Percentiles rank a stretch among this genome's conserved stretches.
Evolutionary conservation across 768 basidiomycete species (phyloP).

Genomic region (Floccularia luteovirens): DNA sequence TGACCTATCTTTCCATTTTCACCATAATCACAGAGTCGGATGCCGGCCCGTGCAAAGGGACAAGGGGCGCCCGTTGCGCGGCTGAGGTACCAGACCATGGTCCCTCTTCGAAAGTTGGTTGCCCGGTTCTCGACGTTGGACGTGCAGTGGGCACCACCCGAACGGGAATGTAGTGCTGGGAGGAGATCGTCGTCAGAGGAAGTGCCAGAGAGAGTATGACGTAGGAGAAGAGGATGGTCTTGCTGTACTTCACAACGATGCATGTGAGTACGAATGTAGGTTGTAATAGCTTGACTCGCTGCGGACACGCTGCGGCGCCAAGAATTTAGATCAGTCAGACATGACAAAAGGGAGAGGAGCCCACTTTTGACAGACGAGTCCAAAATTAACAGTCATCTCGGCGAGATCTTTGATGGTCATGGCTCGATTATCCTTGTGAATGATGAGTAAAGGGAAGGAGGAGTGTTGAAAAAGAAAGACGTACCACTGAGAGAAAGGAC

Average conservation of each 20-base stretch:
- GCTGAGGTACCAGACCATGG: slow-evolving; percentile 76
- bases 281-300: slow-evolving; percentile 76
- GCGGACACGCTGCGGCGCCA: slow-evolving; percentile 51
- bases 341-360: slow-evolving; percentile 9
- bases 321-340: slow-evolving; percentile 9
- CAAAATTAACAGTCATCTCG: slow-evolving; percentile 56
- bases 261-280: slow-evolving; percentile 72
- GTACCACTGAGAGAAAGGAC: slow-evolving; percentile 65
- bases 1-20: slow-evolving; percentile 35
- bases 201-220: slow-evolving; percentile 68
- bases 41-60: slow-evolving; percentile 69
- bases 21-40: slow-evolving; percentile 61
- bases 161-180: slow-evolving; percentile 60
- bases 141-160: slow-evolving; percentile 54
- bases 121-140: slow-evolving; percentile 32
- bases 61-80: slow-evolving; percentile 69
- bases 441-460: slow-evolving; percentile 10
- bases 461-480: slow-evolving; percentile 19
- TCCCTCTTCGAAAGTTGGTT: slow-evolving; percentile 74
- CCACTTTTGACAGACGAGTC: slow-evolving; percentile 72
- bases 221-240: slow-evolving; percentile 68
- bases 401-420: slow-evolving; percentile 86
- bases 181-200: slow-evolving; percentile 66
- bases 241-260: slow-evolving; percentile 64
- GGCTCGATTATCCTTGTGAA: slow-evolving; percentile 62